These are phyloP conservation scores for Ceratocystis smalleyi DNA, from an alignment of 2,329 filamentous ascomycete species.

Conservation along the genomic window DNA sequence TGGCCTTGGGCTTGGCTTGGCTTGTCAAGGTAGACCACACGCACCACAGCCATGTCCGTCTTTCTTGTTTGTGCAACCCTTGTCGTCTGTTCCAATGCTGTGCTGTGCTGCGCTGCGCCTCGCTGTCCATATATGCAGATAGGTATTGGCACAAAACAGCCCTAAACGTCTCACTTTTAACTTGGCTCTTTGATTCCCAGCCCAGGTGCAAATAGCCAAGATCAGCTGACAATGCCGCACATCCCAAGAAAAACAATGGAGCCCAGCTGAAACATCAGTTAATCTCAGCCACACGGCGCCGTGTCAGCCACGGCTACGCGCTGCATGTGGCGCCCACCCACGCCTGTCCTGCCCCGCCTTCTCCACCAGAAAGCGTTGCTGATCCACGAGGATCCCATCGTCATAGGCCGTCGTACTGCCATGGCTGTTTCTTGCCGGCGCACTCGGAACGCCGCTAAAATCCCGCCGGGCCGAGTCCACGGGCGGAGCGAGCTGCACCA, in stretches of 20 bases:
- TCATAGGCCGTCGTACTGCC: not conserved
- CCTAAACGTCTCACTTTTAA: no score
- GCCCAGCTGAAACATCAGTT: not conserved
- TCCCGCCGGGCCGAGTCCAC: not conserved
- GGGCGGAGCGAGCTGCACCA: not conserved
- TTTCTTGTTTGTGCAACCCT: not conserved
- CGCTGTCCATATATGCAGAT: not conserved
- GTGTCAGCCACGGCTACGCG: not conserved
- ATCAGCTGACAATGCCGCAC: not conserved
- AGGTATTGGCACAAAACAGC: not conserved
- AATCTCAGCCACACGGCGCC: not conserved
- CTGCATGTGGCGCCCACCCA: not conserved
- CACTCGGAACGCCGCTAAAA: not conserved
- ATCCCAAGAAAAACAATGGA: not conserved
- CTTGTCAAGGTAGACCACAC: no score
- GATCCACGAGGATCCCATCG: not conserved
- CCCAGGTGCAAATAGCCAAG: not conserved
- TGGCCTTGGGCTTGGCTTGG: no score
- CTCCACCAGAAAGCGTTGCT: not conserved
- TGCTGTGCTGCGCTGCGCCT: conserved; percentile 2
- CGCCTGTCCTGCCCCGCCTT: not conserved
- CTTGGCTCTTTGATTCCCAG: no score
- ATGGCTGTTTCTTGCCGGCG: not conserved
- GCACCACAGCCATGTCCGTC: no score
- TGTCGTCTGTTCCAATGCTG: not conserved